Conservation (phyloP, 352 stramenopile genomes). For the Phytophthora chlamydospora region DNA sequence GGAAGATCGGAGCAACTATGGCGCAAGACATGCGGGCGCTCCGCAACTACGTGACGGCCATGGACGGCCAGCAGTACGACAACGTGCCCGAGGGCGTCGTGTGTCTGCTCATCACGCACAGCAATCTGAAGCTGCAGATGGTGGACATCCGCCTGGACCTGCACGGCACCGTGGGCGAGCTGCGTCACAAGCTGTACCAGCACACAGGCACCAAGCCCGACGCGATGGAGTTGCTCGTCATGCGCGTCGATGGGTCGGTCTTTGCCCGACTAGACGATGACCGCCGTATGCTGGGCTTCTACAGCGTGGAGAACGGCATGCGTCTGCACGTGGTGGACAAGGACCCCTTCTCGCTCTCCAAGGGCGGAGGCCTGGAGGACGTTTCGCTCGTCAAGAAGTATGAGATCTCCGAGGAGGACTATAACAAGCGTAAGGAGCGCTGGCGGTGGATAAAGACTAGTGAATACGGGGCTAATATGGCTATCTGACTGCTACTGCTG, state of each 20-base stretch:
- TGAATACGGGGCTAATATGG: conserved; percentile 1
- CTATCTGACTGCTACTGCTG: conserved; percentile 1
- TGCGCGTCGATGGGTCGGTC: conserved; percentile 58
- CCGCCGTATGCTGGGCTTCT: conserved; percentile 91
- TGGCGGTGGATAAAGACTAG: neutral
- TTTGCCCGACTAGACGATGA: conserved; percentile 73
- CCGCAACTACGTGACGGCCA: conserved; percentile 83
- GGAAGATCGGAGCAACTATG: conserved; percentile 45
- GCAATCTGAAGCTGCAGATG: conserved; percentile 96
- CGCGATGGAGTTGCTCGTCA: conserved; percentile 82
- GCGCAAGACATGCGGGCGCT: conserved; percentile 74
- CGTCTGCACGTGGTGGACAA: conserved; percentile 95
- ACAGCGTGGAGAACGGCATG: conserved; percentile 91
- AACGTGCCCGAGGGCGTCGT: conserved; percentile 89
- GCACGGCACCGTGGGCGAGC: conserved; percentile 86
- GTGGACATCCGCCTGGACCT: conserved; percentile 97
- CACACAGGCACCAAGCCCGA: conserved; percentile 95
- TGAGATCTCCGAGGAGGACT: conserved; percentile 98
- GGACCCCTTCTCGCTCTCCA: conserved; percentile 96
- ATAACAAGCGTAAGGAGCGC: conserved; percentile 92
- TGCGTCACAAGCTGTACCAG: conserved; percentile 94
- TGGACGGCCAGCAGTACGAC: conserved; percentile 88
- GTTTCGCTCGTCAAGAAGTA: conserved; percentile 98
- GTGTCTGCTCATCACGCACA: conserved; percentile 97
- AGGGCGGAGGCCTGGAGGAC: conserved; percentile 96